Evolutionary conservation across 2,329 filamentous ascomycete species (phyloP).

Genomic region (Sclerotinia nivalis): DNA sequence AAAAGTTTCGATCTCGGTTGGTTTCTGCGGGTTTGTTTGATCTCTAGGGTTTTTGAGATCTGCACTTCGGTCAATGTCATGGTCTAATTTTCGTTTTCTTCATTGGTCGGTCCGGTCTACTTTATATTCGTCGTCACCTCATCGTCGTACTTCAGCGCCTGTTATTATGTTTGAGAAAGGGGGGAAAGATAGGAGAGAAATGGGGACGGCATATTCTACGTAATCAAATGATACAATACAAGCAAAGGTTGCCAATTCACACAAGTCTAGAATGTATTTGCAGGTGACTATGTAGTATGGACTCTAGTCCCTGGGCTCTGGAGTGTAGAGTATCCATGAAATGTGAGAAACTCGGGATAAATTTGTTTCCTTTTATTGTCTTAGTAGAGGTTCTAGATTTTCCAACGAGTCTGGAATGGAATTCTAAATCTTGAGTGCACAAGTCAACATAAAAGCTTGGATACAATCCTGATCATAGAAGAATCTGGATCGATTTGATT

Average conservation of each 20-base stretch:
- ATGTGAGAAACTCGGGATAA: background rate
- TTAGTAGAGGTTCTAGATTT: constrained; percentile 1
- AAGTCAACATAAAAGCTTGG: constrained; percentile 20
- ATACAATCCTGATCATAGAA: constrained; percentile 20
- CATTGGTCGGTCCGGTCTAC: constrained; percentile 22
- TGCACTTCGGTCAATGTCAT: constrained; percentile 33
- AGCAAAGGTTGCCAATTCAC: constrained; percentile 12
- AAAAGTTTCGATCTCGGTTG: constrained; percentile 32
- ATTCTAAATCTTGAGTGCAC: constrained; percentile 7
- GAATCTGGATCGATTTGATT: background rate
- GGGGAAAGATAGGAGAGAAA: constrained; percentile 16
- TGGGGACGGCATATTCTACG: constrained; percentile 30
- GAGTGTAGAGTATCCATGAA: background rate
- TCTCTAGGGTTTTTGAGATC: constrained; percentile 23
- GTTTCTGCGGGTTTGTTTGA: constrained; percentile 26
- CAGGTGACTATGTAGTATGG: background rate
- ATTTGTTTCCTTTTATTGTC: background rate
- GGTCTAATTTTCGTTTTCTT: constrained; percentile 29
- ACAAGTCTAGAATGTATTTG: background rate
- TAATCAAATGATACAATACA: constrained; percentile 30
- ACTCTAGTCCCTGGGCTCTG: background rate
- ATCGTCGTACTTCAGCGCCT: constrained; percentile 28
- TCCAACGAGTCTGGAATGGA: background rate
- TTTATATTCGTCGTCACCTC: constrained; percentile 20
- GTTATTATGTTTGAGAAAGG: constrained; percentile 24